Conservation (phyloP, 257 asterid genomes). For the Avicennia marina region DNA sequence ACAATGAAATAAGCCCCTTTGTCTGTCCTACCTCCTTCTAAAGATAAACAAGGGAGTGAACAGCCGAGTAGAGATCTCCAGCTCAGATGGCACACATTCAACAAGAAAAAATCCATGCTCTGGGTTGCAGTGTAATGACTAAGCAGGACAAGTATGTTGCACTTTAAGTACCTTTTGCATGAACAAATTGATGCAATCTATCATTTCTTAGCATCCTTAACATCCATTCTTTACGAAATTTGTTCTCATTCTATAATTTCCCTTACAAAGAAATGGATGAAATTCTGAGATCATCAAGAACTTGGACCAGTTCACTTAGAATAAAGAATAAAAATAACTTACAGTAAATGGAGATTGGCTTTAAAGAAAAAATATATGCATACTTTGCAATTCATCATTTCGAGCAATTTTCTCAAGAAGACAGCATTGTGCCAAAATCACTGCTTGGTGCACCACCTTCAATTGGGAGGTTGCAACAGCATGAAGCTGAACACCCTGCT, state of each 20-base stretch:
- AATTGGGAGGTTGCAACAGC: slow-evolving; percentile 41
- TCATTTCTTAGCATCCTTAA: not conserved
- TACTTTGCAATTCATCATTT: slow-evolving; percentile 78
- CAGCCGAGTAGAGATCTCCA: not conserved
- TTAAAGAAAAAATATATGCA: slow-evolving; percentile 21
- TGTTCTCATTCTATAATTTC: not conserved
- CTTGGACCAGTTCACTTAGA: not conserved
- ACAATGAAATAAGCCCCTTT: not conserved
- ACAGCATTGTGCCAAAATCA: slow-evolving; percentile 71
- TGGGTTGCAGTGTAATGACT: not conserved
- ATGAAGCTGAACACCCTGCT: slow-evolving; percentile 29
- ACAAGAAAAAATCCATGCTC: not conserved
- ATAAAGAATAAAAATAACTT: not conserved
- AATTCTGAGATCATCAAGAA: not conserved
- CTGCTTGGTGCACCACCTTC: slow-evolving; percentile 73
- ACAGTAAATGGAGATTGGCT: slow-evolving; percentile 5
- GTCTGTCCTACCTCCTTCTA: not conserved
- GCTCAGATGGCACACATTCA: not conserved
- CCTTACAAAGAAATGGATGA: not conserved
- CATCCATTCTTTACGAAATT: not conserved
- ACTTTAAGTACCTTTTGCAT: not conserved
- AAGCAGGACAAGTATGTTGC: not conserved
- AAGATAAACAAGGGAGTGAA: not conserved
- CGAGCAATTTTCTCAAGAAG: slow-evolving; percentile 64
- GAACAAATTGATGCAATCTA: not conserved